Evolutionary conservation across 176 grass and related monocot genomes (phyloP).

Genomic region (Hsuehochloa calcarea): DNA sequence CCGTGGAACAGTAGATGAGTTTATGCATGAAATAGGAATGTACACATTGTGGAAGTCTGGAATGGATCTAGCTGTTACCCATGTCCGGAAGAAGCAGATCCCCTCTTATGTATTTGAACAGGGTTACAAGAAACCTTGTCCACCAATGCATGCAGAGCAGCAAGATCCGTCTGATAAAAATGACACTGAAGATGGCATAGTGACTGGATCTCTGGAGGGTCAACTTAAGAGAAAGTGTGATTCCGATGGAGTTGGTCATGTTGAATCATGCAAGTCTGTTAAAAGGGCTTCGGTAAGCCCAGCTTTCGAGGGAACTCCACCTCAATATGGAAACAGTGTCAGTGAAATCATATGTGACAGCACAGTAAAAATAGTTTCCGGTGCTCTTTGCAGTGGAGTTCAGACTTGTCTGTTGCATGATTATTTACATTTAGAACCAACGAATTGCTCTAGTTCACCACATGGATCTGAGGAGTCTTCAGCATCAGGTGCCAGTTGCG

Average conservation of each 20-base stretch:
- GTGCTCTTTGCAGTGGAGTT: slow-evolving; percentile 1
- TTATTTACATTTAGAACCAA: slow-evolving; percentile 31
- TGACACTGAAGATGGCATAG: slow-evolving; percentile 35
- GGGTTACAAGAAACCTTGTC: slow-evolving; percentile 62
- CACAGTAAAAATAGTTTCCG: slow-evolving; percentile 1
- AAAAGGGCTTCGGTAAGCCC: slow-evolving; percentile 51
- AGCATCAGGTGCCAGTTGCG: slow-evolving; percentile 38
- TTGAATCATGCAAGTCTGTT: slow-evolving; percentile 22
- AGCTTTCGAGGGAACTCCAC: slow-evolving; percentile 33
- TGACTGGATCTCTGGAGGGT: not conserved
- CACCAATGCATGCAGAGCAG: slow-evolving; percentile 37
- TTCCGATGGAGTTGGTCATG: slow-evolving; percentile 36
- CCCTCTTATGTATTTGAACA: slow-evolving; percentile 85
- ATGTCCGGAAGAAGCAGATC: slow-evolving; percentile 71
- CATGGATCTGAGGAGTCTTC: slow-evolving; percentile 46
- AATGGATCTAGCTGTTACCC: slow-evolving; percentile 87
- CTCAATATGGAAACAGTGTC: slow-evolving; percentile 24
- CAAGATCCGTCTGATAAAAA: slow-evolving; percentile 52
- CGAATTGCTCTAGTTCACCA: slow-evolving; percentile 33
- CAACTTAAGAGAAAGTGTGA: slow-evolving; percentile 48
- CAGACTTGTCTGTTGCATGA: slow-evolving; percentile 19
- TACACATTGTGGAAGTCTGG: slow-evolving; percentile 76
- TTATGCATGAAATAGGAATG: slow-evolving; percentile 74
- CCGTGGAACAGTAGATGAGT: slow-evolving; percentile 88
- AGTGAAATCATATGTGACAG: slow-evolving; percentile 5